Conservation (phyloP, 148 eudicot species). For the Vaccinium myrtillus region DNA sequence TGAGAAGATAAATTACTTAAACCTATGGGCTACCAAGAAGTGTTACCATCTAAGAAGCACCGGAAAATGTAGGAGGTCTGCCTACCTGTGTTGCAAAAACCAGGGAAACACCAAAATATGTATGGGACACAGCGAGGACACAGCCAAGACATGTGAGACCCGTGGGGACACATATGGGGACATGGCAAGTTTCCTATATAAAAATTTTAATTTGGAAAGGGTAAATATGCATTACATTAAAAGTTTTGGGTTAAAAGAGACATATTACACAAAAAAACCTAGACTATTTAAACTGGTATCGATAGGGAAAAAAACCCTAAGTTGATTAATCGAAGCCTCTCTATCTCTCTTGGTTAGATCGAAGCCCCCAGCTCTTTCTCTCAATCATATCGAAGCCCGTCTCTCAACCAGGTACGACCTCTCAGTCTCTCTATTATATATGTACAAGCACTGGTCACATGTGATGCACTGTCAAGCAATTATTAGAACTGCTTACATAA, state of each 20-base stretch:
- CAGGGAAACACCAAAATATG: not conserved
- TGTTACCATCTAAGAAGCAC: not conserved
- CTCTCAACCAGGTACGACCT: too few relatives aligned
- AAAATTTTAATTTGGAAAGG: too few relatives aligned
- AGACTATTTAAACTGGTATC: too few relatives aligned
- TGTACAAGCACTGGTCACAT: too few relatives aligned
- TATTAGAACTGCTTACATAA: too few relatives aligned
- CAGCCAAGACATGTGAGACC: not conserved
- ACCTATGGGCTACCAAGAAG: not conserved
- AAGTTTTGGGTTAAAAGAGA: too few relatives aligned
- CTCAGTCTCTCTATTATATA: not conserved
- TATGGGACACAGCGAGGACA: not conserved
- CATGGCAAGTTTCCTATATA: too few relatives aligned
- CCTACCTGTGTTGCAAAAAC: not conserved
- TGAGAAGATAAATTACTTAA: not conserved
- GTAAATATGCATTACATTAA: too few relatives aligned
- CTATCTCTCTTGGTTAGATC: not conserved
- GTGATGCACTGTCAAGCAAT: too few relatives aligned
- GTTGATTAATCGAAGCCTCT: not conserved
- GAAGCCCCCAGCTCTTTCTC: not conserved
- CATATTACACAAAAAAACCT: too few relatives aligned
- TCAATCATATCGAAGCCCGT: too few relatives aligned
- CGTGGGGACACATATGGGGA: not conserved
- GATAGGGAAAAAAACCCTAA: too few relatives aligned
- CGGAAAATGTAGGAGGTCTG: not conserved